phyloP scores from a whole-genome alignment of 2,329 filamentous ascomycete species.

The Botrytis cinerea region DNA sequence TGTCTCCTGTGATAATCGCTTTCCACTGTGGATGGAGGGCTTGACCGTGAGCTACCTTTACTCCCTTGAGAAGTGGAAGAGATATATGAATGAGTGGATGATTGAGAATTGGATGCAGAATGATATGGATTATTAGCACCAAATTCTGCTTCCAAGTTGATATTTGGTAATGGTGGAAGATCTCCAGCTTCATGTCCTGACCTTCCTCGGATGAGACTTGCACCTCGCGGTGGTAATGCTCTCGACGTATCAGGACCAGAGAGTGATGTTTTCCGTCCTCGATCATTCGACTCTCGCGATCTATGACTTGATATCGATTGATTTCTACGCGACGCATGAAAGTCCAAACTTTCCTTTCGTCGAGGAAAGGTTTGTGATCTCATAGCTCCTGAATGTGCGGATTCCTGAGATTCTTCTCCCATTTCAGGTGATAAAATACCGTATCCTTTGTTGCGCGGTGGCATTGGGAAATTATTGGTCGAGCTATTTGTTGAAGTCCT shows the following conservation, averaged over 20 bases:
- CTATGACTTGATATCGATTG: background rate
- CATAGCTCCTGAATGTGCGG: slow-evolving; percentile 40
- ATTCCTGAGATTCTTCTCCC: slow-evolving; percentile 45
- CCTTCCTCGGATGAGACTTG: slow-evolving; percentile 37
- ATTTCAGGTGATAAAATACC: slow-evolving; percentile 52
- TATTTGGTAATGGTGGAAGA: slow-evolving; percentile 35
- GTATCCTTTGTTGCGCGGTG: slow-evolving; percentile 54
- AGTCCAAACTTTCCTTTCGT: slow-evolving; percentile 30
- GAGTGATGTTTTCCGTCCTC: slow-evolving; percentile 33
- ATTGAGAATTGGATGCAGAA: slow-evolving; percentile 62
- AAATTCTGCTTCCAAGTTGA: slow-evolving; percentile 62
- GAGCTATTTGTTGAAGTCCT: slow-evolving; percentile 35
- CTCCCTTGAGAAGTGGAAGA: slow-evolving; percentile 62
- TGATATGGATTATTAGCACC: slow-evolving; percentile 65
- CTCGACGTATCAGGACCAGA: slow-evolving; percentile 38
- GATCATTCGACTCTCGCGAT: slow-evolving; percentile 20
- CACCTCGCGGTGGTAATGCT: slow-evolving; percentile 38
- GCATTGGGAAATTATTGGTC: slow-evolving; percentile 29
- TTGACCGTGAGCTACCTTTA: slow-evolving; percentile 63
- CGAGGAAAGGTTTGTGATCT: slow-evolving; percentile 42
- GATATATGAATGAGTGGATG: slow-evolving; percentile 64
- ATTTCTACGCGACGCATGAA: background rate
- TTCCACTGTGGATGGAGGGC: slow-evolving; percentile 48
- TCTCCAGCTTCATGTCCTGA: slow-evolving; percentile 31
- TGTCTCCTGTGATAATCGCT: slow-evolving; percentile 43